Base-by-base conservation (phyloP, 805 yeast species). In the Saturnispora dispora region DNA sequence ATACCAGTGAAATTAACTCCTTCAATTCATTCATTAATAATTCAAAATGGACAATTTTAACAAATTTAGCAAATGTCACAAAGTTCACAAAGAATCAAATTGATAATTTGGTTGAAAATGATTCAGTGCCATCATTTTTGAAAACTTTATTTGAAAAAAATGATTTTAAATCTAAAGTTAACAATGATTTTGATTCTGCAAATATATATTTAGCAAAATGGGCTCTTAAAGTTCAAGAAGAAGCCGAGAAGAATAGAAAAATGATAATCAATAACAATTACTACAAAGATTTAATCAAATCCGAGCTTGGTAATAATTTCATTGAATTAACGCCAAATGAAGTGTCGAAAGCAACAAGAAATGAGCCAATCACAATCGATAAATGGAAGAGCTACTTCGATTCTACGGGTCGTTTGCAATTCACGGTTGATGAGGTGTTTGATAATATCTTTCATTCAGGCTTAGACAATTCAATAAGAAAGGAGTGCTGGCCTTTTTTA, bases 221-320 rank as follows among this genome's bases (percentile, higher is more conserved):
- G 98, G 97, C 98, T 0, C 76, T 88, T 58, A 88, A 88, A 28
- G 93, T 93, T 9, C 93, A 91, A 59, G 90, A 89, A 59, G 95
- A 91, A 64, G 93, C 96, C 2, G 89, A 81, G 57, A 77, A 79
- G 51, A 73, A 78, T 54, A 67, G 79, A 54, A 71, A 72, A 52
- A 71, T 72, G 60, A 71, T 76, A 60, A 71, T 82, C 33, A 72
- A 82, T 51, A 82, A 81, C 58, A 80, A 79, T n/a, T 71, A 79
- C 17, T 82, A 82, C 57, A 67, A 74, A 43, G 75, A 74, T 30
- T 63, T 78, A 47, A 72, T 85, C 40, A 75, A 74, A 50, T 70
- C 73, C 48, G 90, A 85, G 60, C 64, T 85, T 11, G 89, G 88
- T 0, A 76, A 73, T 48, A 60, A 67, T 37, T 71, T 76, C 50